Evolutionary conservation across 2,329 filamentous ascomycete genomes (phyloP), one percentile per base, ranked within the genome.

Genomic region (Fusarium globosum): DNA sequence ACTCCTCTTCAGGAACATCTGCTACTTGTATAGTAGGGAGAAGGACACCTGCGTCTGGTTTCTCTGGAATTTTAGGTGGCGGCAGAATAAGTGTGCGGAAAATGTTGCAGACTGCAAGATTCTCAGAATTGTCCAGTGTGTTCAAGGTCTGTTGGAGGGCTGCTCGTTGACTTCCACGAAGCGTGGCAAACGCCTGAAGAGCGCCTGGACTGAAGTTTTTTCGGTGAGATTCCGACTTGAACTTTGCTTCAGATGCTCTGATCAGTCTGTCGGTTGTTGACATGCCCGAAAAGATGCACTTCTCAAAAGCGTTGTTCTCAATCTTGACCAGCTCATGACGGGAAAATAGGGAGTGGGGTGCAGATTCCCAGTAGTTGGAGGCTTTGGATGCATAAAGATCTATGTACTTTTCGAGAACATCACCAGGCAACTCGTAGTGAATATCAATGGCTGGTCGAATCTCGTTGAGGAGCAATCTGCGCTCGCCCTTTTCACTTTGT

Each of bases 81-180:
- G 84, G 83, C 2, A 86, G 76, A 12, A 83, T 73, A 15, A 85
- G 76, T 1, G 80, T 80, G 33, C 80, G 80, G 79, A 81, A 84
- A 6, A 80, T 78, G 6, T 79, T 82, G 64, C 81, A 80, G 43
- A 82, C 76, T 12, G 76, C 71, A 46, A 74, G 76, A 61, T 85
- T 85, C 76, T 85, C 85, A 9, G 61, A 42, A 61, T 76, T 83
- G 36, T 79, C 77, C 52, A 86, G 81, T 18, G 79, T 68, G 45
- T 82, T 81, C 38, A 88, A 79, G 23, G 80, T 81, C 36, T 82
- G 81, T 71, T 87, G 85, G 28, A 88, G 77, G 23, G 82, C 86
- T 13, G 85, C 86, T 49, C 86, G 83, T 46, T 83, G 81, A 61
- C 80, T 81, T 3, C 85, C 86, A 16, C 84, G 84, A 58, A 84